These are phyloP conservation scores for Zopfia rhizophila DNA, from an alignment of 2,329 filamentous ascomycete genomes.

Conservation along the genomic window DNA sequence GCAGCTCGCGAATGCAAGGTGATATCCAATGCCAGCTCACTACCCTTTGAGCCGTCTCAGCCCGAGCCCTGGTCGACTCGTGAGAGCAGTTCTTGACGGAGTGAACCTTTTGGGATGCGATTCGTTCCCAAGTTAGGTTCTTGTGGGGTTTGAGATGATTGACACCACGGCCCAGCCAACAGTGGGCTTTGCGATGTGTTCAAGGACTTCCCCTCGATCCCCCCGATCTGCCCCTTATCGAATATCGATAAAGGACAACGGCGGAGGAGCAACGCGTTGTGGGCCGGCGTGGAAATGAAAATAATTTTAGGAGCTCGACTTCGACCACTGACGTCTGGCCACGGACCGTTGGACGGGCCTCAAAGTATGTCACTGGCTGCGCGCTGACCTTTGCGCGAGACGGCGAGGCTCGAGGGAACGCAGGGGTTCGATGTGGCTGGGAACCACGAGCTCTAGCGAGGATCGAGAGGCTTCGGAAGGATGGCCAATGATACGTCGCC, in stretches of 20 bases:
- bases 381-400: conserved; percentile 28
- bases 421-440: conserved; percentile 20
- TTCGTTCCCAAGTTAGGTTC: conserved; percentile 24
- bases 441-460: conserved; percentile 3
- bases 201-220: conserved; percentile 37
- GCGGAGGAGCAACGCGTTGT: conserved; percentile 36
- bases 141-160: conserved; percentile 22
- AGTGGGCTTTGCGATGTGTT: conserved; percentile 28
- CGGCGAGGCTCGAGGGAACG: conserved; percentile 30
- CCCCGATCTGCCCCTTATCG: conserved; percentile 29
- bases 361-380: conserved; percentile 23
- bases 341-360: conserved; percentile 32
- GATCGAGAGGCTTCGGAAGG: conserved; percentile 5
- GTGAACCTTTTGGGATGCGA: conserved; percentile 26
- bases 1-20: conserved; percentile 46
- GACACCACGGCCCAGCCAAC: conserved; percentile 22
- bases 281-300: conserved; percentile 39
- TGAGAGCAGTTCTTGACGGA: conserved; percentile 26
- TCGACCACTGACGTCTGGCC: conserved; percentile 44
- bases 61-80: conserved; percentile 34
- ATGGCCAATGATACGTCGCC: conserved; percentile 4
- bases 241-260: conserved; percentile 31
- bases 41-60: conserved; percentile 32
- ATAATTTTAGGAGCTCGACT: conserved; percentile 34
- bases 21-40: conserved; percentile 43